Evolutionary conservation across 2,329 filamentous ascomycete genomes (phyloP).

Genomic region (Stagonosporopsis rhizophila): DNA sequence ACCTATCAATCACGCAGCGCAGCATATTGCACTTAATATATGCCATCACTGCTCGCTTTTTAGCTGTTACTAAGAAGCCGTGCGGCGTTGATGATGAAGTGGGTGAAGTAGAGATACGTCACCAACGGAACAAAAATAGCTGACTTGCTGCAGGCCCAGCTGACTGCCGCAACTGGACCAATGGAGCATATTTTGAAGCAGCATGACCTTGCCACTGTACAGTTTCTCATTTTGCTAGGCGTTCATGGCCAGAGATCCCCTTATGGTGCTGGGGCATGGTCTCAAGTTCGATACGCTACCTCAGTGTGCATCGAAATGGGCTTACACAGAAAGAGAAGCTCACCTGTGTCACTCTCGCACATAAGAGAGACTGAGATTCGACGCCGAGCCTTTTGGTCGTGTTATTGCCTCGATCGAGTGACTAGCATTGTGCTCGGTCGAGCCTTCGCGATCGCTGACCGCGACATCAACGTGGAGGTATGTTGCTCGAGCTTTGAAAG

Average conservation of each 20-base stretch:
- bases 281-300: constrained; percentile 36
- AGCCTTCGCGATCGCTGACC: constrained; percentile 37
- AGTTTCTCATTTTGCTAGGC: constrained; percentile 35
- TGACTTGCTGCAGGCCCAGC: constrained; percentile 22
- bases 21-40: constrained; percentile 38
- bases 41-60: constrained; percentile 36
- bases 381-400: constrained; percentile 36
- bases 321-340: constrained; percentile 35
- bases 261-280: constrained; percentile 39
- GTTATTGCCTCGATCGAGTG: constrained; percentile 36
- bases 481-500: background rate
- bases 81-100: constrained; percentile 35
- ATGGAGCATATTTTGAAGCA: constrained; percentile 37
- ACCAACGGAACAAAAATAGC: background rate
- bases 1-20: constrained; percentile 29
- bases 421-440: constrained; percentile 36
- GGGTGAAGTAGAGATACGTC: background rate
- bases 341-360: constrained; percentile 19
- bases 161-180: constrained; percentile 30
- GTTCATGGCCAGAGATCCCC: constrained; percentile 38
- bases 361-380: constrained; percentile 33
- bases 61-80: constrained; percentile 36
- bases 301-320: constrained; percentile 39
- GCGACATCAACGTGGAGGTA: constrained; percentile 40
- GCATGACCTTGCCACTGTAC: constrained; percentile 35